Base-by-base conservation (phyloP, 2,329 filamentous ascomycete genomes). In the Paracamarosporium sp. region DNA sequence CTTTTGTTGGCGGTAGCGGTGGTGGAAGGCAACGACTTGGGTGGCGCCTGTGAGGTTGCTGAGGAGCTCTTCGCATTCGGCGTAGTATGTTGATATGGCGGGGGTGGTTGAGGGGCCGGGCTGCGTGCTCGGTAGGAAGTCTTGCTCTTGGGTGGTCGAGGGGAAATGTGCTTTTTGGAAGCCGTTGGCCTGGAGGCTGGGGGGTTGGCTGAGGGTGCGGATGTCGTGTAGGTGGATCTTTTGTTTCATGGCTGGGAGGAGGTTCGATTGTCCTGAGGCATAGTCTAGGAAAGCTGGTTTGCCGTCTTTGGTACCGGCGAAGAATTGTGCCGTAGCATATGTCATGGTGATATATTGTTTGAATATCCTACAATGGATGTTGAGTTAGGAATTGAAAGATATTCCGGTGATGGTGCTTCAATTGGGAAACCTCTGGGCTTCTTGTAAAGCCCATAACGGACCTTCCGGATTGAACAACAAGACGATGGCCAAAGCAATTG, bases 211-310 rank as follows among this genome's bases (percentile, higher is more conserved):
- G 25, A 51, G 35, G n/a, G 24, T 41, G 36, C 36, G 48, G 35
- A 51, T 51, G 24, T 51, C 35, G 35, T 30, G 30, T 17, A 51
- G 17, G 1, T 31, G 35, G 8, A 51, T 51, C 22, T 51, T 51
- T 30, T 41, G 35, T n/a, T 30, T 51, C 5, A 20, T 22, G n/a
- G 48, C 24, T 12, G 48, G 48, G 4, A 51, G 48, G 15, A 51
- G 35, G n/a, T 51, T 51, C 15, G 48, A 41, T 30, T 51, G 24
- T n/a, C 48, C 48, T 2, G 38, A 25, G 17, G 28, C 41, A 12
- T 44, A 53, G 50, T 53, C 31, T 8, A 53, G 28, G 50, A 45
- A 53, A 15, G 50, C 50, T 27, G 40, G 20, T 17, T 44, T 36
- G 12, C 40, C 40, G 20, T 53, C 50, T 45, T 53, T 44, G n/a